Evolutionary conservation across 2,329 filamentous ascomycete genomes (phyloP), one percentile per base, ranked within the genome.

Genomic region (Ascocoryne sarcoides): DNA sequence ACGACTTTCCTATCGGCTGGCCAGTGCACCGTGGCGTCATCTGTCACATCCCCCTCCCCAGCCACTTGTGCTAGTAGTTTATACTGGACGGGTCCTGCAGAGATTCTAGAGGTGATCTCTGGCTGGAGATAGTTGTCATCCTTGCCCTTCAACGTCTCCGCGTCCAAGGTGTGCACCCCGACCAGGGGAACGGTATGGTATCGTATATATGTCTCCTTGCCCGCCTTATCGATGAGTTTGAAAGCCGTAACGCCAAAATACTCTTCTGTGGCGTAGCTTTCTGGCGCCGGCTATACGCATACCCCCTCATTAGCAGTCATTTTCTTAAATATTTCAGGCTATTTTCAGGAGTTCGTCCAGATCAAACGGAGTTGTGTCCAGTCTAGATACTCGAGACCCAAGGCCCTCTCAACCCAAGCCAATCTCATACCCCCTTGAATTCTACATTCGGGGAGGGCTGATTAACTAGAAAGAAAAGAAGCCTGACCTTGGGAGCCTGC

Each of bases 21-120:
- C 74, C 74, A 78, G 15, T 67, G 59, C n/a, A 63, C 59, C 1
- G 68, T 72, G 5, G 62, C 62, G 54, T 74, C 60, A 49, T 73
- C 59, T 2, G 63, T 66, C 1, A 60, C 54, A 57, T 73, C 70
- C 0, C 63, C 69, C 8, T 65, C 62, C 33, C 62, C 60, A 0
- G 68, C 70, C 16, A 77, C 50, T 56, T 77, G 73, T 9, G 62
- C 73, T 9, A 63, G 41, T 2, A 76, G 52, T 39, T 63, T 70
- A 51, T 73, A 73, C 16, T 53, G 58, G 15, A 72, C 56, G 0
- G 63, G 55, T 0, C 59, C 62, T 5, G 46, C 41, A 4, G 47
- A 46, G 12, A 73, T 32, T 15, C 65, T 51, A 32, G 55, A 56
- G 2, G 51, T 42, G 2, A 76, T 51, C 43, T 72, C 72, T 10